These are phyloP conservation scores for Metschnikowia gelsemii DNA, from an alignment of 805 yeast species.

Conservation along the genomic window DNA sequence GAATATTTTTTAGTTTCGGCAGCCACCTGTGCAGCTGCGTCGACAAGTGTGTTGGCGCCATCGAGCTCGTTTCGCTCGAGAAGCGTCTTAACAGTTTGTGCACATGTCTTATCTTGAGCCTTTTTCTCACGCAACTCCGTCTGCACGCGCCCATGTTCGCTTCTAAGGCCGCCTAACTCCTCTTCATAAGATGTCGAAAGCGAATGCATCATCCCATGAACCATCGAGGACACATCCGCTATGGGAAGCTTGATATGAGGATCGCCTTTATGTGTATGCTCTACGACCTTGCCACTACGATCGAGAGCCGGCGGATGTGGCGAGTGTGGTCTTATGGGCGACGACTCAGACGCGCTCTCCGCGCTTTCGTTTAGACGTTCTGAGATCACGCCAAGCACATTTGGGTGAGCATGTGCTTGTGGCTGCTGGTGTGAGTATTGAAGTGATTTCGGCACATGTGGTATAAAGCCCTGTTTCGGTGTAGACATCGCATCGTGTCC, in stretches of 20 bases:
- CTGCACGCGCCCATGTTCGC: conserved; percentile 23
- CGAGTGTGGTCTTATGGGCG: conserved; percentile 24
- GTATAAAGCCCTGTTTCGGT: conserved; percentile 22
- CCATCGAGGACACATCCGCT: conserved; percentile 36
- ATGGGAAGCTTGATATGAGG: conserved; percentile 26
- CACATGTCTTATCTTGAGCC: conserved; percentile 38
- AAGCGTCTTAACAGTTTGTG: conserved; percentile 27
- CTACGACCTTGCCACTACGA: conserved; percentile 28
- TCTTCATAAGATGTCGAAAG: conserved; percentile 55
- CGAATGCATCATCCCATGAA: conserved; percentile 45
- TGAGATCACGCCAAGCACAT: conserved; percentile 12
- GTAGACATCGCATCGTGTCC: conserved; percentile 31
- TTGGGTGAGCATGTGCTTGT: too few species aligned
- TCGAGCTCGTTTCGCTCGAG: conserved; percentile 31
- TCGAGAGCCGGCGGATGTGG: conserved; percentile 38
- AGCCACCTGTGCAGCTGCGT: conserved; percentile 26
- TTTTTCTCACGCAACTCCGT: conserved; percentile 52
- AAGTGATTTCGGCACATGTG: conserved; percentile 12
- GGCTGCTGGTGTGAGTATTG: too few species aligned
- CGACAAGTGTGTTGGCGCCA: conserved; percentile 25
- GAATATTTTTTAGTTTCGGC: conserved; percentile 18
- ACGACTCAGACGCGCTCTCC: conserved; percentile 18
- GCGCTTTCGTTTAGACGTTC: conserved; percentile 14
- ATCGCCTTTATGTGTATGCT: conserved; percentile 1
- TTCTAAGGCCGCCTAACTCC: conserved; percentile 42